Percentiles rank a stretch among this genome's conserved stretches.
Evolutionary conservation across 2,329 filamentous ascomycete genomes (phyloP).

Genomic region (Colletotrichum noveboracense): DNA sequence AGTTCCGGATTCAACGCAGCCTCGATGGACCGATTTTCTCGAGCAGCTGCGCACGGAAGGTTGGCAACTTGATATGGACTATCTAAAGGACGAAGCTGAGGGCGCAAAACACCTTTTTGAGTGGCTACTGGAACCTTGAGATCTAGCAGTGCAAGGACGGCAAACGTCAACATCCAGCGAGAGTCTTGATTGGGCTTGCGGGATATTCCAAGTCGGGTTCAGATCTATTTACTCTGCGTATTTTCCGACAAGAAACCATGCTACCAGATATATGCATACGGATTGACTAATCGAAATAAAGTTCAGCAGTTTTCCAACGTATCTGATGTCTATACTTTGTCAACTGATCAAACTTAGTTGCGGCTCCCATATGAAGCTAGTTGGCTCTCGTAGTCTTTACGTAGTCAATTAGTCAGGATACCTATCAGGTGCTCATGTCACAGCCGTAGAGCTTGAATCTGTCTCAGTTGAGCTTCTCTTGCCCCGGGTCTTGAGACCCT

Average conservation of each 20-base stretch:
- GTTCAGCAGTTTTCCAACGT: fast-evolving
- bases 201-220: neutral
- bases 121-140: neutral
- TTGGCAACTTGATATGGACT: neutral
- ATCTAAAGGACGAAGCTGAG: neutral
- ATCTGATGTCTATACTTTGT: too few relatives aligned
- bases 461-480: too few relatives aligned
- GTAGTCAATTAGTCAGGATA: too few relatives aligned
- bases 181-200: fast-evolving
- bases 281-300: neutral
- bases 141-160: neutral
- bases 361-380: too few relatives aligned
- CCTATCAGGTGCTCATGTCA: too few relatives aligned
- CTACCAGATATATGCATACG: fast-evolving
- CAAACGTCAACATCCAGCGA: neutral
- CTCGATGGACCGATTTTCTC: neutral
- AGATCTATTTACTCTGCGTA: neutral
- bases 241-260: fast-evolving
- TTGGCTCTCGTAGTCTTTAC: neutral
- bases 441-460: too few relatives aligned
- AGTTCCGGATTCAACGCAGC: neutral
- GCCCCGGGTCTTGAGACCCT: too few relatives aligned
- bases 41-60: neutral
- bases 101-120: neutral
- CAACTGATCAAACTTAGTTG: too few relatives aligned